phyloP scores from a whole-genome alignment of 441 rosid genomes.

The Breynia disticha region DNA sequence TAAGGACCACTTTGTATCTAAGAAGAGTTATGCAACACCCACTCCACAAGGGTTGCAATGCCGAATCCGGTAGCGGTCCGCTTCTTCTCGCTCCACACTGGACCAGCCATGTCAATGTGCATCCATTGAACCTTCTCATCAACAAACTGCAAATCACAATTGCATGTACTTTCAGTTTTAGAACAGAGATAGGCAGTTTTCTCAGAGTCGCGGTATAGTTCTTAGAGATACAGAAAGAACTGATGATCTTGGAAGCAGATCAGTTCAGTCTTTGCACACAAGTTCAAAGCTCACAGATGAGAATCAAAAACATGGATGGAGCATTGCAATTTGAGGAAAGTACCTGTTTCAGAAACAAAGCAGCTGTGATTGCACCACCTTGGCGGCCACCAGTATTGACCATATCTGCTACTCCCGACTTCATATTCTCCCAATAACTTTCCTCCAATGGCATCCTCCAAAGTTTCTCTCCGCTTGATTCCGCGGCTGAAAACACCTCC shows the following conservation, averaged over 20 bases:
- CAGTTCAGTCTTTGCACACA: too few species aligned
- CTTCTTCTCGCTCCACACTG: conserved; percentile 83
- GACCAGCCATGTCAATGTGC: conserved; percentile 96
- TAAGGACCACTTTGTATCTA: conserved; percentile 11
- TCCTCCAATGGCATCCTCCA: conserved; percentile 98
- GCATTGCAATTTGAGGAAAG: background rate
- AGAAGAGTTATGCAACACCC: conserved; percentile 70
- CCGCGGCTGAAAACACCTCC: conserved; percentile 73
- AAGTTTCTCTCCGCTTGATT: conserved; percentile 73
- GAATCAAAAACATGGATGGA: too few species aligned
- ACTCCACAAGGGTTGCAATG: conserved; percentile 73
- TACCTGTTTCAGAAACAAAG: conserved; percentile 88
- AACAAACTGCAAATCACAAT: conserved; percentile 53
- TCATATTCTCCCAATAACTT: conserved; percentile 94
- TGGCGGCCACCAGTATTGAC: conserved; percentile 79
- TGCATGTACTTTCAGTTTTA: background rate
- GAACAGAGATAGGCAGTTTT: too few species aligned
- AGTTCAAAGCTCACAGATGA: too few species aligned
- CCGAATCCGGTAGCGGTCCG: conserved; percentile 75
- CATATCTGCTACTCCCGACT: conserved; percentile 94
- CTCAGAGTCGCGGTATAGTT: too few species aligned
- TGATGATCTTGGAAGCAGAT: too few species aligned
- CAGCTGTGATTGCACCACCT: conserved; percentile 87
- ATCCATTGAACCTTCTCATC: conserved; percentile 85
- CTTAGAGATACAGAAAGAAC: too few species aligned